Evolutionary conservation across 2,329 filamentous ascomycete species (phyloP).

Genomic region (Microcera coccophila): DNA sequence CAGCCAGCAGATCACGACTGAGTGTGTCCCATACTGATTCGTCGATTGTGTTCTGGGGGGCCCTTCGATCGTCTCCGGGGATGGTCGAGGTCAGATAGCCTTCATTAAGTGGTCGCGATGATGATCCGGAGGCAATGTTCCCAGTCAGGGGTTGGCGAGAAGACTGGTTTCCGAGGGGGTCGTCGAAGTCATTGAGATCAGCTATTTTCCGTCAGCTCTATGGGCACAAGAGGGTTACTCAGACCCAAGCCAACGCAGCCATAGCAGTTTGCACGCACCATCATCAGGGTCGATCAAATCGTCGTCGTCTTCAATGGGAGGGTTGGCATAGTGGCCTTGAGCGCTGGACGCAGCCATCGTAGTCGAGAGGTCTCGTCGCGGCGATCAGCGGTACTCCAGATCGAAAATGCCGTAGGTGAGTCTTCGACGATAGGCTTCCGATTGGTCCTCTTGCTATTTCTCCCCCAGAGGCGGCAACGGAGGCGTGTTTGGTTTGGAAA

Average conservation of each 20-base stretch:
- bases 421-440: background rate
- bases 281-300: slow-evolving; percentile 78
- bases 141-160: slow-evolving; percentile 78
- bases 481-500: slow-evolving; percentile 2
- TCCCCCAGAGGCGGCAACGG: background rate
- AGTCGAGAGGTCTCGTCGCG: slow-evolving; percentile 11
- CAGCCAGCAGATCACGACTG: slow-evolving; percentile 81
- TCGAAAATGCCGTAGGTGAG: background rate
- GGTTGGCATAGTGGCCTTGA: slow-evolving; percentile 60
- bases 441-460: slow-evolving; percentile 1
- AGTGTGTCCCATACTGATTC: slow-evolving; percentile 98
- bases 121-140: slow-evolving; percentile 67
- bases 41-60: slow-evolving; percentile 90
- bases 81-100: slow-evolving; percentile 85
- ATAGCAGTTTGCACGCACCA: slow-evolving; percentile 45
- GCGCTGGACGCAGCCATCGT: slow-evolving; percentile 46
- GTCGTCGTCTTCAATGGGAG: slow-evolving; percentile 61
- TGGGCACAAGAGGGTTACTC: too few relatives aligned
- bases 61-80: slow-evolving; percentile 85
- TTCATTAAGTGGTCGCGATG: slow-evolving; percentile 60
- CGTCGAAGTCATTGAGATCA: slow-evolving; percentile 88
- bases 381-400: background rate
- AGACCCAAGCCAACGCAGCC: too few relatives aligned
- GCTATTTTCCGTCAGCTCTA: slow-evolving; percentile 44
- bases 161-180: slow-evolving; percentile 66